phyloP scores from a whole-genome alignment of 495 filamentous ascomycete species.

The Trichoderma orchidacearum region DNA sequence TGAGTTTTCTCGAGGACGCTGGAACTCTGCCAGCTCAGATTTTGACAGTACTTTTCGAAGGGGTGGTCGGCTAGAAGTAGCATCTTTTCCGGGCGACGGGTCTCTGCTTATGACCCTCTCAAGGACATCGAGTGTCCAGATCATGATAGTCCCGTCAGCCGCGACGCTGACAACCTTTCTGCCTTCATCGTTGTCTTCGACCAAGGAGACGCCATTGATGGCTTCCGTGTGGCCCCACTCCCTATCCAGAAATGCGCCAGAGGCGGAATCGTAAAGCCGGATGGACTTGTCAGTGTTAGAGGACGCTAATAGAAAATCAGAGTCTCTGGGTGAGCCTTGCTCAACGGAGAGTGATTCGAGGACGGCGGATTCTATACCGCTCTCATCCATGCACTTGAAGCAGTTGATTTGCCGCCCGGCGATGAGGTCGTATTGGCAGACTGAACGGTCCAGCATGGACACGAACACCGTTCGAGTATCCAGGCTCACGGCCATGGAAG shows the following conservation, averaged over 20 bases:
- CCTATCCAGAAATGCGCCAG: slow-evolving; percentile 62
- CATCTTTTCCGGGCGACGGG: slow-evolving; percentile 38
- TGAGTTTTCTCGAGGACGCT: slow-evolving; percentile 19
- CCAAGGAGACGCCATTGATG: slow-evolving; percentile 65
- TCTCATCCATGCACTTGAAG: slow-evolving; percentile 72
- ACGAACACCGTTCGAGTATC: slow-evolving; percentile 52
- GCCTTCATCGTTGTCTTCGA: slow-evolving; percentile 41
- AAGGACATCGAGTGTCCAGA: slow-evolving; percentile 51
- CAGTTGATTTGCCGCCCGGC: slow-evolving; percentile 55
- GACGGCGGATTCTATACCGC: slow-evolving; percentile 67
- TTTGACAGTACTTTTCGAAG: slow-evolving; percentile 63
- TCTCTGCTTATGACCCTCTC: slow-evolving; percentile 24
- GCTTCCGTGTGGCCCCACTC: slow-evolving; percentile 93
- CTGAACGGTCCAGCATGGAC: slow-evolving; percentile 69
- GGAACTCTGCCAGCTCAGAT: slow-evolving; percentile 65
- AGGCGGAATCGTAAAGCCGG: slow-evolving; percentile 67
- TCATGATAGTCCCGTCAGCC: slow-evolving; percentile 75
- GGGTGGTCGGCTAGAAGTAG: slow-evolving; percentile 46
- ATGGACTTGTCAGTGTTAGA: slow-evolving; percentile 94
- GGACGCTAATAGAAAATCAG: slow-evolving; percentile 56
- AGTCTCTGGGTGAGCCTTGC: slow-evolving; percentile 19
- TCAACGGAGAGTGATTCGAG: slow-evolving; percentile 60
- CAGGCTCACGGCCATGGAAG: slow-evolving; percentile 59
- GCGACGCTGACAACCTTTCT: slow-evolving; percentile 59
- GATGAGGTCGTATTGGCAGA: slow-evolving; percentile 61